phyloP scores from a whole-genome alignment of 345 rosid genomes.

The Atalantia buxifolia region DNA sequence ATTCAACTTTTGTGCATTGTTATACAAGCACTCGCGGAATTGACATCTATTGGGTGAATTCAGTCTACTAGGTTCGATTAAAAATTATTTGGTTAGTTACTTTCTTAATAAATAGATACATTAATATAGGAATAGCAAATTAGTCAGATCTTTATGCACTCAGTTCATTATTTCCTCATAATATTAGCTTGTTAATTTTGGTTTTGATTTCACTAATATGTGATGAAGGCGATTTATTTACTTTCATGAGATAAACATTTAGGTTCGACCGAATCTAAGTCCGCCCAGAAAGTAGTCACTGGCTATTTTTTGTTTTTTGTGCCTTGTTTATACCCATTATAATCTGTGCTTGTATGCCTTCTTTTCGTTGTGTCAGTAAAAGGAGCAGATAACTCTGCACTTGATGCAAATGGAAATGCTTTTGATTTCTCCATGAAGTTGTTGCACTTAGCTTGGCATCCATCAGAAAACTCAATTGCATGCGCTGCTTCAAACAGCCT shows the following conservation, averaged over 20 bases:
- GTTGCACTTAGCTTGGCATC: conserved; percentile 65
- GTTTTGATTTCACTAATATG: background rate
- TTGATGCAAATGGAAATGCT: conserved; percentile 52
- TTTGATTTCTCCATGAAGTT: conserved; percentile 49
- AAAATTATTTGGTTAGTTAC: background rate
- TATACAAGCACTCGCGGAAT: background rate
- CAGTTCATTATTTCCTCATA: background rate
- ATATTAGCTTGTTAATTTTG: background rate
- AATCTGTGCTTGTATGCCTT: background rate
- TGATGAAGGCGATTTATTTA: background rate
- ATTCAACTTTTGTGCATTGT: background rate
- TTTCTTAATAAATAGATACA: background rate
- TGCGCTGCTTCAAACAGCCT: conserved; percentile 63
- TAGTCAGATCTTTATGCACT: background rate
- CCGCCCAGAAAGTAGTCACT: background rate
- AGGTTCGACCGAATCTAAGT: background rate
- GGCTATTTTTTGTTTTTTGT: background rate
- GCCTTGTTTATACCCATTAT: background rate
- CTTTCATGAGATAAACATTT: background rate
- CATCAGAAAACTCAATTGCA: conserved; percentile 49
- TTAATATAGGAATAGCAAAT: background rate
- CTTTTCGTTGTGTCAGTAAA: background rate
- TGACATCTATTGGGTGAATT: background rate
- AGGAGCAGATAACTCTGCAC: conserved; percentile 41
- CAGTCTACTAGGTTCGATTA: background rate